phyloP scores from a whole-genome alignment of 768 basidiomycete genomes.

The Leccinellum albellum region DNA sequence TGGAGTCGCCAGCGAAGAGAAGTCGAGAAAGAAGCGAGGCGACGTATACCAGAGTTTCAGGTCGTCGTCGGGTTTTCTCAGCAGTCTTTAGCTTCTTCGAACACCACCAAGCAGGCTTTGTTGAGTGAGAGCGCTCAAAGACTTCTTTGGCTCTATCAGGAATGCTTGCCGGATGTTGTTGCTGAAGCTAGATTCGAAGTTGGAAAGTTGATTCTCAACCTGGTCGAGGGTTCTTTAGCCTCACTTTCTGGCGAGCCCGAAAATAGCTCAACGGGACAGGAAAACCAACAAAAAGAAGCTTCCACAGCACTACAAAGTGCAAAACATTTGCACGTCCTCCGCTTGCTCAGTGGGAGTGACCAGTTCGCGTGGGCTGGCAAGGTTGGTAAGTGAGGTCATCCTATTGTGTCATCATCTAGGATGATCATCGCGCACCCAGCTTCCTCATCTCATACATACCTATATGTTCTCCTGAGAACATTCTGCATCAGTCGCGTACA shows the following conservation, averaged over 20 bases:
- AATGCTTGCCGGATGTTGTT: slow-evolving; percentile 66
- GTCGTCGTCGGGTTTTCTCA: slow-evolving; percentile 84
- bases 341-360: slow-evolving; percentile 69
- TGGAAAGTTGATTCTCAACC: slow-evolving; percentile 64
- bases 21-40: slow-evolving; percentile 70
- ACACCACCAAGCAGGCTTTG: slow-evolving; percentile 50
- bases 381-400: slow-evolving; percentile 47
- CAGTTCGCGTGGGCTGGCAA: slow-evolving; percentile 79
- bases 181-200: slow-evolving; percentile 83
- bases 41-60: slow-evolving; percentile 80
- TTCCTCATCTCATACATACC: slow-evolving; percentile 55
- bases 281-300: slow-evolving; percentile 14
- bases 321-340: slow-evolving; percentile 73
- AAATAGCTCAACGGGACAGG: slow-evolving; percentile 5
- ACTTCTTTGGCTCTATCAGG: slow-evolving; percentile 83
- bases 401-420: background rate
- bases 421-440: slow-evolving; percentile 22
- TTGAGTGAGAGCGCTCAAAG: slow-evolving; percentile 78
- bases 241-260: slow-evolving; percentile 13
- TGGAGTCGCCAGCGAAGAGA: slow-evolving; percentile 69
- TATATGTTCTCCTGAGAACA: slow-evolving; percentile 68
- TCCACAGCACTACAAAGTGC: slow-evolving; percentile 43
- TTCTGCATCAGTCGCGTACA: slow-evolving; percentile 48
- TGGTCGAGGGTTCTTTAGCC: slow-evolving; percentile 33
- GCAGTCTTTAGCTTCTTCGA: slow-evolving; percentile 32